A percentile compares a stretch with the other conserved stretches of the same genome.
phyloP scores from a whole-genome alignment of 257 asterid species.

The Ehretia macrophylla region DNA sequence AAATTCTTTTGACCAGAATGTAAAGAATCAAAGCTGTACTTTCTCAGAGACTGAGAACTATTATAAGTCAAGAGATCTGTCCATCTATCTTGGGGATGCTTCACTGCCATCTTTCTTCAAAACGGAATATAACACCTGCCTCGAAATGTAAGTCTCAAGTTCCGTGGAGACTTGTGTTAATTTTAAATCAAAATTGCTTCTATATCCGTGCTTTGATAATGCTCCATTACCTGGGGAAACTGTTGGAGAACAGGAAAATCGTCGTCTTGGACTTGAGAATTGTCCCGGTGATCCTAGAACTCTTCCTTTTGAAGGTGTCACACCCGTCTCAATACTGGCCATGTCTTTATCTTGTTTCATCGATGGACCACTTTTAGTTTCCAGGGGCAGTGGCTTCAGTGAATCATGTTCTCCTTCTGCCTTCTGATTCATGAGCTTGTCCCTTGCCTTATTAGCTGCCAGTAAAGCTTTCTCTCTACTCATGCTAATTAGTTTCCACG shows the following conservation, averaged over 20 bases:
- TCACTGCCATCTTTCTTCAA: constrained; percentile 46
- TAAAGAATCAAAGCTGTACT: constrained; percentile 1
- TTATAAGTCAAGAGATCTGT: not conserved
- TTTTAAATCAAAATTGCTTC: constrained; percentile 73
- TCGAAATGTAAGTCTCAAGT: constrained; percentile 74
- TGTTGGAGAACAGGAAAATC: constrained; percentile 62
- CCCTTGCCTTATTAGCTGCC: constrained; percentile 73
- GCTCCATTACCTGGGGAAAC: constrained; percentile 28
- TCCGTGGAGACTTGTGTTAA: constrained; percentile 75
- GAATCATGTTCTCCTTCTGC: constrained; percentile 25
- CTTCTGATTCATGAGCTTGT: constrained; percentile 46
- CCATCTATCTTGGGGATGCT: constrained; percentile 49
- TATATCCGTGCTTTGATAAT: constrained; percentile 57
- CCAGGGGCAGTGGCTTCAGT: constrained; percentile 71
- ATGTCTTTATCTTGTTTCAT: constrained; percentile 36
- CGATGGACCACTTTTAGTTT: constrained; percentile 65
- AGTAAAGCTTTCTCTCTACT: constrained; percentile 73
- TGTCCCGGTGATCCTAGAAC: constrained; percentile 40
- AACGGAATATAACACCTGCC: constrained; percentile 67
- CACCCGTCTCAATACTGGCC: constrained; percentile 21
- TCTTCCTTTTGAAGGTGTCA: constrained; percentile 38
- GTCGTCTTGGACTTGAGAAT: constrained; percentile 81
- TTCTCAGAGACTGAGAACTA: constrained; percentile 49
- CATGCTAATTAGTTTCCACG: constrained; percentile 85
- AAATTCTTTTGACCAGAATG: not conserved